Evolutionary conservation across 345 rosid genomes (phyloP), one percentile per base, ranked within the genome.

Genomic region (Gossypium stocksii): DNA sequence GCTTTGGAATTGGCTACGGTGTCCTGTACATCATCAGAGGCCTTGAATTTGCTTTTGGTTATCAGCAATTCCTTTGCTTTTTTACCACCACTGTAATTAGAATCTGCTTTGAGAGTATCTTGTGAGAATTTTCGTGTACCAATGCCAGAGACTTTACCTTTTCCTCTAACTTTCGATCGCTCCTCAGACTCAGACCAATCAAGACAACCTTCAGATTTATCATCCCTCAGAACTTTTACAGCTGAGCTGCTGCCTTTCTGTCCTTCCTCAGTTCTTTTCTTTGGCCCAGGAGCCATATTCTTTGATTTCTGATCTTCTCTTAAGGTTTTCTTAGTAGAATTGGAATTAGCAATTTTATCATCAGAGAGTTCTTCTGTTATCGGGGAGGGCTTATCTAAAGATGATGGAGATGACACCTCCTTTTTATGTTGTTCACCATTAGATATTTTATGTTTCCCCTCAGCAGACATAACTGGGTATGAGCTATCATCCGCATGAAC

Each of bases 241-340:
- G 49, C 78, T 53, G 82, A 74, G 79, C 70, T 72, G 72, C 77
- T 52, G 62, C 34, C 53, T 69, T 82, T 86, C 23, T 76, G 79
- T 72, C 74, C 81, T 74, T 81, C 84, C 43, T 78, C 84, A 72
- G 63, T 62, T 79, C 77, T 82, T 75, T 84, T 84, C 75, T 72
- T 82, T 62, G 75, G 58, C 41, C 80, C 83, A 71, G 80, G 60
- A 64, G 74, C 72, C 77, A 76, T 62, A 60, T 75, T 77, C 72
- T 86, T 82, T 19, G 81, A 67, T 79, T 80, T 85, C 53, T 80
- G 80, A 77, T 88, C 85, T 63, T 86, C 86, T 25, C 74, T 74
- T 69, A 67, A 78, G 41, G 70, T 79, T 71, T 71, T 81, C 73
- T 85, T 81, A 34, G 6, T 75, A 82, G 73, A 70, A 46, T 71